Base-by-base conservation (phyloP, 768 basidiomycete species). In the Leccinum incarnatum region DNA sequence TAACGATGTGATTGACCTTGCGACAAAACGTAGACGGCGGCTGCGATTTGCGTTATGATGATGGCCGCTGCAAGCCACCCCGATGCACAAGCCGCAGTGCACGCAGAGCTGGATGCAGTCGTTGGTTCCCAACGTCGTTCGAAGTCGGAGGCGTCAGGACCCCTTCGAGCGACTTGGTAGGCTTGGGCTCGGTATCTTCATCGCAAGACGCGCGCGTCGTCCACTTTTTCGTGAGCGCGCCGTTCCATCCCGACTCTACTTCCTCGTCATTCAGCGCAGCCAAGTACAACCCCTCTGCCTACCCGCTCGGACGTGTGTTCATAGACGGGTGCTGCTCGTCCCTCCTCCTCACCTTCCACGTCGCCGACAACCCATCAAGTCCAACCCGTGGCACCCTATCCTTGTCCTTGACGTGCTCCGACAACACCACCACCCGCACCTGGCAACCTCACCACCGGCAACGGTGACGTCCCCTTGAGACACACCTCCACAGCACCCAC, bases 171-270 rank as follows among this genome's bases (percentile, higher is more conserved):
- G 74, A 75, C 32, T 25, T 67, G 0, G 78, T 73, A 27, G 40
- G 40, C n/a, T 19, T n/a, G 3, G 40, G 40, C 3, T 11, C 40
- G 9, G 40, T 10, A 42, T 42, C 40, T 9, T 69, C 69, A 10
- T 69, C 72, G 69, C 62, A 74, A 69, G 64, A 81, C 61, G 75
- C 76, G 10, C 80, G 82, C 51, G 82, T 84, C 29, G 87, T 91
- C 4, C 86, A 94, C 45, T 90, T 94, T 65, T 87, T 84, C 66
- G 92, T 93, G 8, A 87, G 89, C 1, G 83, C 93, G 0, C 98
- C 95, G 6, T 90, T 88, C 72, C 84, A 83, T 50, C 83, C 89
- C 0, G 85, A 88, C 23, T 84, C 84, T 29, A 79, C 74, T 5
- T 42, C 40, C 7, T 69, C 78, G 14, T 67, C 75, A 1, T 92